Evolutionary conservation across 1,284 basidiomycete genomes (phyloP).

Genomic region (Rhizopogon parksii): DNA sequence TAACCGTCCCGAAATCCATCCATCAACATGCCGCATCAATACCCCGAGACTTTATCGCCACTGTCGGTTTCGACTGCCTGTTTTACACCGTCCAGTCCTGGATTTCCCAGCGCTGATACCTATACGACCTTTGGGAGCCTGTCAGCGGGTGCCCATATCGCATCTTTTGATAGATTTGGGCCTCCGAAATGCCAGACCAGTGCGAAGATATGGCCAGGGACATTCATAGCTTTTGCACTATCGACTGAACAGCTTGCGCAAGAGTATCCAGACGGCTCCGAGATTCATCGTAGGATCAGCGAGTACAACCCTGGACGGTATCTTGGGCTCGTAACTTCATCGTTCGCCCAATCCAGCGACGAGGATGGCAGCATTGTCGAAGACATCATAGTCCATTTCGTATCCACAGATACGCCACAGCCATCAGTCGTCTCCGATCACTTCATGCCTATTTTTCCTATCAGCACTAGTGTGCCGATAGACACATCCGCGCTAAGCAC

Average conservation of each 20-base stretch:
- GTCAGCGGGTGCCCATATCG: not conserved
- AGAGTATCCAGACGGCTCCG: not conserved
- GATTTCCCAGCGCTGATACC: not conserved
- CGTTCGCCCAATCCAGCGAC: not conserved
- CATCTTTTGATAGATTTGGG: not conserved
- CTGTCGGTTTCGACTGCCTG: not conserved
- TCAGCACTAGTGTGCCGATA: too few relatives aligned
- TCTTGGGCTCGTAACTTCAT: not conserved
- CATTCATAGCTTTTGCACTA: not conserved
- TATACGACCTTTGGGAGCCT: not conserved
- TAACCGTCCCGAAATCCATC: not conserved
- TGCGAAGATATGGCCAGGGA: not conserved
- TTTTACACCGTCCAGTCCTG: not conserved
- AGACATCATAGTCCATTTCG: constrained; percentile 1
- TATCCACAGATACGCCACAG: not conserved
- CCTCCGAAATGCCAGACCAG: not conserved
- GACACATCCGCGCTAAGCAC: not conserved
- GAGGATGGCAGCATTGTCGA: not conserved
- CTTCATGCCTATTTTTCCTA: not conserved
- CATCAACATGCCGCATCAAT: not conserved
- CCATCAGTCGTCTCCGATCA: not conserved
- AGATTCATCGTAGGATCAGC: not conserved
- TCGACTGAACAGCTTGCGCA: not conserved
- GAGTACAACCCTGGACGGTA: not conserved
- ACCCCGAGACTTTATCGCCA: not conserved